These are phyloP conservation scores for Hypoxylon lenormandii DNA, from an alignment of 495 filamentous ascomycete species.

Conservation along the genomic window DNA sequence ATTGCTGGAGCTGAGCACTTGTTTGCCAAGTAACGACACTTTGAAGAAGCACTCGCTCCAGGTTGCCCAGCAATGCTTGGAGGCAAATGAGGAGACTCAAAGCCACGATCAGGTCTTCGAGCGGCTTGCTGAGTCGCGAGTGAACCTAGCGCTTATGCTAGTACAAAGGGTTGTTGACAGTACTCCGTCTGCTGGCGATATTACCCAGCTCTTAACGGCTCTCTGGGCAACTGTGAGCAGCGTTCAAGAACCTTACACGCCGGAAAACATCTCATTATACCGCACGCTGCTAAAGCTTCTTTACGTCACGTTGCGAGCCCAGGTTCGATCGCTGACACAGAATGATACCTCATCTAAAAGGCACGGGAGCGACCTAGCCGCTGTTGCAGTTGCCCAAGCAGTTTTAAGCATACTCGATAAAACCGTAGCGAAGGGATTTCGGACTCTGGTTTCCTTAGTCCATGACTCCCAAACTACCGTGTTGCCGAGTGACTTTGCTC, in stretches of 20 bases:
- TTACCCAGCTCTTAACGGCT: conserved; percentile 70
- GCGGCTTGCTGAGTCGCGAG: conserved; percentile 74
- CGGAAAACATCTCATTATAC: conserved; percentile 75
- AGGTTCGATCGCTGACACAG: conserved; percentile 42
- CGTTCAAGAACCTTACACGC: conserved; percentile 73
- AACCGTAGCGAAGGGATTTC: conserved; percentile 84
- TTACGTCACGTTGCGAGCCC: conserved; percentile 79
- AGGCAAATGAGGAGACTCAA: conserved; percentile 72
- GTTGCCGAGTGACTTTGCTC: conserved; percentile 79
- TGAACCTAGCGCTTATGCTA: conserved; percentile 79
- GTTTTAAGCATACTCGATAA: conserved; percentile 79
- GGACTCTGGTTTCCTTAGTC: conserved; percentile 76
- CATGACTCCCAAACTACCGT: conserved; percentile 68
- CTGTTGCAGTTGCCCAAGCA: conserved; percentile 59
- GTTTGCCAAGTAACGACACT: conserved; percentile 69
- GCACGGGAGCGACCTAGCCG: conserved; percentile 53
- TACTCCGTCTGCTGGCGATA: conserved; percentile 69
- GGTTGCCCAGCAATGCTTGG: conserved; percentile 78
- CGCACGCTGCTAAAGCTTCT: conserved; percentile 85
- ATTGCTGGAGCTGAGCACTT: conserved; percentile 81
- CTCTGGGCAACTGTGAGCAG: conserved; percentile 75
- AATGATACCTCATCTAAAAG: conserved; percentile 49
- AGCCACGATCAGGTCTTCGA: conserved; percentile 79
- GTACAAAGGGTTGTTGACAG: conserved; percentile 78
- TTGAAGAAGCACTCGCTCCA: conserved; percentile 72